phyloP scores from a whole-genome alignment of 495 filamentous ascomycete genomes.

The Penicillium odoratum region DNA sequence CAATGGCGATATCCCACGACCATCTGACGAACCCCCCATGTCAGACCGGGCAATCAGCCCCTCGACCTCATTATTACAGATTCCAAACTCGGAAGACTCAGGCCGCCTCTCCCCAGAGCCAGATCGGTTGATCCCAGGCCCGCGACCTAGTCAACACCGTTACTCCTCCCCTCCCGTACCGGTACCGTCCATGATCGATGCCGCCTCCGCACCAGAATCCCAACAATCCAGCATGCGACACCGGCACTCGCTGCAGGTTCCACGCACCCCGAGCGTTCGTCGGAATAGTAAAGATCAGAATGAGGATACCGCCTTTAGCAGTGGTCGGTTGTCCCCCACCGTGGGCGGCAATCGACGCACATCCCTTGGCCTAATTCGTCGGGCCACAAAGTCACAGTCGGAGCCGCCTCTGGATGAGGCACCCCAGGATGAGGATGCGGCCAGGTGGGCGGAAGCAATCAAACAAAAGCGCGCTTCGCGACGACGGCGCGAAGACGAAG shows the following conservation, averaged over 20 bases:
- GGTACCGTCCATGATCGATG: constrained; percentile 48
- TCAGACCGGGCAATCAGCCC: constrained; percentile 32
- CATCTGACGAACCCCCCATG: constrained; percentile 34
- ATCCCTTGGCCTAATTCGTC: constrained; percentile 78
- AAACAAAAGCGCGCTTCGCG: constrained; percentile 84
- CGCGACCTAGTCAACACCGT: constrained; percentile 56
- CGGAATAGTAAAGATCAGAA: constrained; percentile 57
- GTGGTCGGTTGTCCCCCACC: constrained; percentile 84
- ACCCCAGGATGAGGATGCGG: constrained; percentile 83
- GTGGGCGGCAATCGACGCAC: constrained; percentile 62
- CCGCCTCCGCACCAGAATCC: constrained; percentile 42
- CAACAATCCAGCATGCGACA: constrained; percentile 62
- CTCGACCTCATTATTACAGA: constrained; percentile 33
- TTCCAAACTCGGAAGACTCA: constrained; percentile 35
- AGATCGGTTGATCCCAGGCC: constrained; percentile 39
- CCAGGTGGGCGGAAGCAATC: constrained; percentile 89
- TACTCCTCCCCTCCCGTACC: constrained; percentile 74
- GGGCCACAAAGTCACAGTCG: constrained; percentile 80
- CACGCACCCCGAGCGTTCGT: constrained; percentile 50
- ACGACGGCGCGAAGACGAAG: constrained; percentile 80
- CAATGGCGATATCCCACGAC: constrained; percentile 43
- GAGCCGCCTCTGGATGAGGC: constrained; percentile 81
- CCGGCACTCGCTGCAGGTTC: constrained; percentile 89
- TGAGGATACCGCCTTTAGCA: constrained; percentile 66
- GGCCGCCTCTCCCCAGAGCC: constrained; percentile 42